phyloP scores from a whole-genome alignment of 2,329 filamentous ascomycete genomes.

The Calonectria fujianensis region DNA sequence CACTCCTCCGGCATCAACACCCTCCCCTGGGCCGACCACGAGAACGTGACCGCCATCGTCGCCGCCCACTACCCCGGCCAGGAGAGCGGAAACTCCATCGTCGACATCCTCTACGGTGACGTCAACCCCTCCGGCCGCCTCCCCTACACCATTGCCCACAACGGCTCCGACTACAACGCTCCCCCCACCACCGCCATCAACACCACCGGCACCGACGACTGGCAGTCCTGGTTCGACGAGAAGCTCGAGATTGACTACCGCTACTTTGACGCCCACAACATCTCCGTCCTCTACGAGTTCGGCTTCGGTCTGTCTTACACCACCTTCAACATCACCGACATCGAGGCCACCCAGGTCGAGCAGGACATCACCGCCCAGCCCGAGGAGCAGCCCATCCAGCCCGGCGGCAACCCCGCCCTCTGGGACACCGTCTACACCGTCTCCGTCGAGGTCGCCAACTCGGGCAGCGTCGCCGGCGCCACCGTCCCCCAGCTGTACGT shows the following conservation, averaged over 20 bases:
- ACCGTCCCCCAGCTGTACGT: constrained; percentile 75
- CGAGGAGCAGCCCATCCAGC: constrained; percentile 57
- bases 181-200: constrained; percentile 62
- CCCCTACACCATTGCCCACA: constrained; percentile 82
- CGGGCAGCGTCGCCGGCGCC: constrained; percentile 67
- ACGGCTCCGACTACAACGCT: constrained; percentile 68
- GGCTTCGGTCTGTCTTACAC: constrained; percentile 83
- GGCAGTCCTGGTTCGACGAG: constrained; percentile 74
- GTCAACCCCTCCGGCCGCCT: constrained; percentile 81
- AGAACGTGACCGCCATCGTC: constrained; percentile 80
- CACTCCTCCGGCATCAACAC: constrained; percentile 82
- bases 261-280: constrained; percentile 76
- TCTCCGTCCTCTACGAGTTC: constrained; percentile 78
- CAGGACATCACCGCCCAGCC: constrained; percentile 54
- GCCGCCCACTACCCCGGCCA: constrained; percentile 83
- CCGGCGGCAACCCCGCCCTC: constrained; percentile 75
- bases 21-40: constrained; percentile 80
- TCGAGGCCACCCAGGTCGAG: constrained; percentile 47
- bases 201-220: constrained; percentile 62
- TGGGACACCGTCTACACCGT: constrained; percentile 71
- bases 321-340: constrained; percentile 71
- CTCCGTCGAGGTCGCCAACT: constrained; percentile 69
- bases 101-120: constrained; percentile 81
- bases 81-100: constrained; percentile 80
- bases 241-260: constrained; percentile 82